A percentile compares a stretch with the other conserved stretches of the same genome.
Conservation (phyloP, 2,329 filamentous ascomycete species). For the Fusarium nematophilum region DNA sequence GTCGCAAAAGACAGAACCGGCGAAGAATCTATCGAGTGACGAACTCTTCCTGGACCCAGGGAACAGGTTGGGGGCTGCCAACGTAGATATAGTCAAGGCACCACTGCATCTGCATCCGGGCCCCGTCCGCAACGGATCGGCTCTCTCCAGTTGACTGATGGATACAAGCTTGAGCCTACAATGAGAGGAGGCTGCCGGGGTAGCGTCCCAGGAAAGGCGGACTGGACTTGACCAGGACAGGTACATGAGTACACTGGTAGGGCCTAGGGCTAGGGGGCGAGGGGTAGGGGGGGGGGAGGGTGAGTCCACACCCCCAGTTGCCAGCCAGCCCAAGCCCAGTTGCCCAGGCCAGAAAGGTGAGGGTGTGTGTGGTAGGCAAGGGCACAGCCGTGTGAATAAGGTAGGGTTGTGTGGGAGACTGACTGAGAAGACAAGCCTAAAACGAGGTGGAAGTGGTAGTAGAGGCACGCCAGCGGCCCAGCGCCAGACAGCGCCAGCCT, state of each 20-base stretch:
- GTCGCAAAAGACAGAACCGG: constrained; percentile 1
- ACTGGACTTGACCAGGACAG: no score
- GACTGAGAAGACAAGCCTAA: constrained; percentile 23
- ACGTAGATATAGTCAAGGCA: constrained; percentile 46
- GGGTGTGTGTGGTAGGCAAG: constrained; percentile 30
- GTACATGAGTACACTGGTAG: constrained; percentile 36
- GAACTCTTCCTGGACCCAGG: constrained; percentile 35
- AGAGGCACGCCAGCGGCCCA: constrained; percentile 28
- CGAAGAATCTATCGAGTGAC: constrained; percentile 28
- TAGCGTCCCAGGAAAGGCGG: constrained; percentile 15
- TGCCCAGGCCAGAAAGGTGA: constrained; percentile 4
- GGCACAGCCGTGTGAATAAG: constrained; percentile 20
- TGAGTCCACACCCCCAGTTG: constrained; percentile 27
- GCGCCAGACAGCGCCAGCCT: constrained; percentile 34
- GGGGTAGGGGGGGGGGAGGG: constrained; percentile 21
- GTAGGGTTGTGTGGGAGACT: constrained; percentile 5
- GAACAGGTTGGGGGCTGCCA: constrained; percentile 39
- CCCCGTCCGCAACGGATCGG: constrained; percentile 42
- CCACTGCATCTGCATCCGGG: constrained; percentile 42
- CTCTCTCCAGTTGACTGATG: constrained; percentile 36
- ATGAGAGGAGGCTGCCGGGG: constrained; percentile 28
- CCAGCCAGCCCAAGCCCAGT: constrained; percentile 31
- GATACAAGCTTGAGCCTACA: constrained; percentile 33
- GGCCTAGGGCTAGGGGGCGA: constrained; percentile 33
- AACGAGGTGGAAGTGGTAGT: constrained; percentile 18